These are phyloP conservation scores for Zygosaccharomyces bailii DNA, from an alignment of 805 yeast genomes.

Conservation along the genomic window DNA sequence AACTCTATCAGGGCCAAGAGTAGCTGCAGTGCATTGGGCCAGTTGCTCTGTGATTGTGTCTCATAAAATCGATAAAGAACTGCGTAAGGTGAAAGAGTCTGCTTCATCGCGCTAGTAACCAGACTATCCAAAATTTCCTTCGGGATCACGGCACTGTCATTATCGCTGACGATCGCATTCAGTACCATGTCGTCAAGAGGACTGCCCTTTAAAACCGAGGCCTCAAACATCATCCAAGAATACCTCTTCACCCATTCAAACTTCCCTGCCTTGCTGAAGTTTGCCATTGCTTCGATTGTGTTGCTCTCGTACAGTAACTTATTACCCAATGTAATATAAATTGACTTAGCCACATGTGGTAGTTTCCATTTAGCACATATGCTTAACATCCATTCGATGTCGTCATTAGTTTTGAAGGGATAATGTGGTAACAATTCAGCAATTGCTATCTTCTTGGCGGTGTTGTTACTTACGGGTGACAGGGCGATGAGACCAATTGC, in stretches of 20 bases:
- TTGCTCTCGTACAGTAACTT: conserved; percentile 52
- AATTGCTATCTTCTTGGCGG: conserved; percentile 38
- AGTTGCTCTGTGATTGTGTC: conserved; percentile 29
- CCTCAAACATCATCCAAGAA: conserved; percentile 62
- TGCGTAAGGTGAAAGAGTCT: conserved; percentile 69
- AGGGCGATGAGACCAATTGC: conserved; percentile 62
- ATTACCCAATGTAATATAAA: conserved; percentile 50
- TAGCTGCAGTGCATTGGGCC: conserved; percentile 22
- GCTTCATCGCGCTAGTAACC: conserved; percentile 58
- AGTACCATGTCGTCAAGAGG: conserved; percentile 57
- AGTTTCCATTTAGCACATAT: conserved; percentile 66
- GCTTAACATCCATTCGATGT: conserved; percentile 73
- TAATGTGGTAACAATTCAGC: conserved; percentile 58
- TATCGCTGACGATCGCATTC: conserved; percentile 43
- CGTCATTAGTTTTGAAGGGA: conserved; percentile 64
- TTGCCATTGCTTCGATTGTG: conserved; percentile 58
- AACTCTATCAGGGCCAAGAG: conserved; percentile 28
- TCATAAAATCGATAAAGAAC: conserved; percentile 51
- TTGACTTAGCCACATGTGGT: conserved; percentile 52
- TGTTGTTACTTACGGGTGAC: conserved; percentile 43
- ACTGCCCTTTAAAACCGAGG: conserved; percentile 48
- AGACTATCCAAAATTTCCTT: conserved; percentile 32
- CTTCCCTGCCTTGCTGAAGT: conserved; percentile 63
- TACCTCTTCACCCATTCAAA: conserved; percentile 46
- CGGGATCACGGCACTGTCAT: conserved; percentile 22